These are phyloP conservation scores for Globisporangium emineosum DNA, from an alignment of 352 stramenopile species.

Conservation along the genomic window DNA sequence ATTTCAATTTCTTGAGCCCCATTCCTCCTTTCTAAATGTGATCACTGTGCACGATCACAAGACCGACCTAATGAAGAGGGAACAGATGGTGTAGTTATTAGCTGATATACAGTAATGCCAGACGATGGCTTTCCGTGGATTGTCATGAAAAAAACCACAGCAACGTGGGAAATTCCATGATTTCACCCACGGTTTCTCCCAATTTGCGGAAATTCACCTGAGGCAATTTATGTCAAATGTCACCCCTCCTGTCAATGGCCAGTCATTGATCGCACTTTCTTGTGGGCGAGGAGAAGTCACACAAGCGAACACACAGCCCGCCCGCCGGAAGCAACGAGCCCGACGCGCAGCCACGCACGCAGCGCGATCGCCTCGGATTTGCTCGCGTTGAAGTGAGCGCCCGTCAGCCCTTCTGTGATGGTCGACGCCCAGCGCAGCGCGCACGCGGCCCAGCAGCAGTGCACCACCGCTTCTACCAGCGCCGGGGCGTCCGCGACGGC, in stretches of 20 bases:
- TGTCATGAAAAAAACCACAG: too few relatives aligned
- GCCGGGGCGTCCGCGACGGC: neutral
- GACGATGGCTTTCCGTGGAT: too few relatives aligned
- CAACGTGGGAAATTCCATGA: too few relatives aligned
- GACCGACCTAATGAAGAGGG: too few relatives aligned
- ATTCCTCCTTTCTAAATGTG: too few relatives aligned
- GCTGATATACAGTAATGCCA: too few relatives aligned
- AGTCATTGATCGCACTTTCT: constrained; percentile 14
- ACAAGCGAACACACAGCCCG: constrained; percentile 8
- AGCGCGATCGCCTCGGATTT: constrained; percentile 7
- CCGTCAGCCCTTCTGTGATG: constrained; percentile 13
- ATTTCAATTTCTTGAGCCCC: too few relatives aligned
- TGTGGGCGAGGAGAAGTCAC: constrained; percentile 9
- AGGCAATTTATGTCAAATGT: neutral
- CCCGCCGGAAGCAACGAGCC: neutral
- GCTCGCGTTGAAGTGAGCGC: constrained; percentile 5
- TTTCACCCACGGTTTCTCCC: neutral
- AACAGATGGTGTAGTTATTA: too few relatives aligned
- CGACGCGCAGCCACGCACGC: neutral
- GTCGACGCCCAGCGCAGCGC: constrained; percentile 30
- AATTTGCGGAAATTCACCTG: neutral
- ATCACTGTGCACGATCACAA: too few relatives aligned
- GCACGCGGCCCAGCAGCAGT: constrained; percentile 6
- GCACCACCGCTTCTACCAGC: neutral
- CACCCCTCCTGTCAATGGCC: neutral